A percentile compares a stretch with the other conserved stretches of the same genome.
Conservation (phyloP, 2,329 filamentous ascomycete species). For the Rhynchosporium agropyri region DNA sequence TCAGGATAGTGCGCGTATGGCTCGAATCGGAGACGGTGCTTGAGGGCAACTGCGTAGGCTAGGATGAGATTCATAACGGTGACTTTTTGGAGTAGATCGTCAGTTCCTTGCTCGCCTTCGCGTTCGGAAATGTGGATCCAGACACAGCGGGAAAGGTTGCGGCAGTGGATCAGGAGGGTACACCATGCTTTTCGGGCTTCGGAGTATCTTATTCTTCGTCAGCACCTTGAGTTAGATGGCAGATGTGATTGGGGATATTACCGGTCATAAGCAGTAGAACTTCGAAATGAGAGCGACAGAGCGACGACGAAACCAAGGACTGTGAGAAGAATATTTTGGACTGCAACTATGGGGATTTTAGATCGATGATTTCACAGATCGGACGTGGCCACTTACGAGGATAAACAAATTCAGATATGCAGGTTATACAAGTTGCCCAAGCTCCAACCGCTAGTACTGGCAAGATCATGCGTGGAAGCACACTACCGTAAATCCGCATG, state of each 20-base stretch:
- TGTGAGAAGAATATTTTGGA: slow-evolving; percentile 70
- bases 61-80: slow-evolving; percentile 72
- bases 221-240: not conserved
- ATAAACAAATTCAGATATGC: slow-evolving; percentile 40
- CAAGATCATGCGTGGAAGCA: slow-evolving; percentile 73
- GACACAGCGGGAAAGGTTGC: slow-evolving; percentile 74
- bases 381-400: not conserved
- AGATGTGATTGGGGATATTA: not conserved
- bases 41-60: slow-evolving; percentile 73
- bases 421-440: slow-evolving; percentile 72
- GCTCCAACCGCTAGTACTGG: slow-evolving; percentile 62
- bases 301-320: slow-evolving; percentile 82
- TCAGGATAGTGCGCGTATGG: slow-evolving; percentile 79
- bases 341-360: slow-evolving; percentile 46
- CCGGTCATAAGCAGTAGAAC: slow-evolving; percentile 75
- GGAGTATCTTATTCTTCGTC: slow-evolving; percentile 46
- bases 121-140: slow-evolving; percentile 77
- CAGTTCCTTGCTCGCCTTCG: slow-evolving; percentile 56
- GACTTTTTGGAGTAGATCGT: slow-evolving; percentile 70
- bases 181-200: slow-evolving; percentile 68
- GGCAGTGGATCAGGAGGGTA: slow-evolving; percentile 60
- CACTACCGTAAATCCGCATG: slow-evolving; percentile 74
- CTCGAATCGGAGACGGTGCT: slow-evolving; percentile 83
- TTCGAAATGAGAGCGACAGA: slow-evolving; percentile 75
- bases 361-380: not conserved